Conservation (phyloP, 129 eudicot genomes). For the Artemisia annua region DNA sequence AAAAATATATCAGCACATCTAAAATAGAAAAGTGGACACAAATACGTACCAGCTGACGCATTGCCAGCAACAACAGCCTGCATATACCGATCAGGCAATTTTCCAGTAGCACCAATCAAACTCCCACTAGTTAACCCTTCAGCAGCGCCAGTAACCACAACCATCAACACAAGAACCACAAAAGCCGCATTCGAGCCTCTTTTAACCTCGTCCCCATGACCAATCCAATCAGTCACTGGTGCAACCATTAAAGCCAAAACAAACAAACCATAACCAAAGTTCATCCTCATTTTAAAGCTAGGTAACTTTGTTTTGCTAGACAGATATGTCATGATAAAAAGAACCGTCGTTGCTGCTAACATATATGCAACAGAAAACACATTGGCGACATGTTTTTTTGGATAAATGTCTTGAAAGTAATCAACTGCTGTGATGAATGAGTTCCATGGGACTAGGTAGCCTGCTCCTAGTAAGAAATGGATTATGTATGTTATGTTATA, state of each 20-base stretch:
- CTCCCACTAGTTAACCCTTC: slow-evolving; percentile 38
- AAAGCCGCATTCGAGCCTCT: slow-evolving; percentile 17
- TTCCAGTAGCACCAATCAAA: slow-evolving; percentile 39
- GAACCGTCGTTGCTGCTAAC: slow-evolving; percentile 10
- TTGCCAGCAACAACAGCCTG: slow-evolving; percentile 47
- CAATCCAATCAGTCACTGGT: slow-evolving; percentile 27
- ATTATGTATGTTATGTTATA: slow-evolving; percentile 27
- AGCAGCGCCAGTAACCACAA: slow-evolving; percentile 36
- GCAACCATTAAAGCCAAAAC: slow-evolving; percentile 30
- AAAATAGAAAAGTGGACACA: neutral
- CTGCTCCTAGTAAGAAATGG: slow-evolving; percentile 41
- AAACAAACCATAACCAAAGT: slow-evolving; percentile 31
- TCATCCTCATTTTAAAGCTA: slow-evolving; percentile 26
- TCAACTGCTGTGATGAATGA: slow-evolving; percentile 44
- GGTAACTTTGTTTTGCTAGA: slow-evolving; percentile 24
- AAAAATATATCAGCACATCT: neutral
- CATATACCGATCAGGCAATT: slow-evolving; percentile 41
- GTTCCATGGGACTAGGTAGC: slow-evolving; percentile 38
- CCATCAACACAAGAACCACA: slow-evolving; percentile 24
- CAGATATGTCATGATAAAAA: slow-evolving; percentile 17
- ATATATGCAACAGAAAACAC: slow-evolving; percentile 34
- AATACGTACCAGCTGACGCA: slow-evolving; percentile 39
- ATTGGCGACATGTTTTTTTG: slow-evolving; percentile 25
- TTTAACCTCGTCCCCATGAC: neutral
- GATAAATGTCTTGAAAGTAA: slow-evolving; percentile 41